These are phyloP conservation scores for Septoria linicola DNA, from an alignment of 2,329 filamentous ascomycete genomes.

Conservation along the genomic window DNA sequence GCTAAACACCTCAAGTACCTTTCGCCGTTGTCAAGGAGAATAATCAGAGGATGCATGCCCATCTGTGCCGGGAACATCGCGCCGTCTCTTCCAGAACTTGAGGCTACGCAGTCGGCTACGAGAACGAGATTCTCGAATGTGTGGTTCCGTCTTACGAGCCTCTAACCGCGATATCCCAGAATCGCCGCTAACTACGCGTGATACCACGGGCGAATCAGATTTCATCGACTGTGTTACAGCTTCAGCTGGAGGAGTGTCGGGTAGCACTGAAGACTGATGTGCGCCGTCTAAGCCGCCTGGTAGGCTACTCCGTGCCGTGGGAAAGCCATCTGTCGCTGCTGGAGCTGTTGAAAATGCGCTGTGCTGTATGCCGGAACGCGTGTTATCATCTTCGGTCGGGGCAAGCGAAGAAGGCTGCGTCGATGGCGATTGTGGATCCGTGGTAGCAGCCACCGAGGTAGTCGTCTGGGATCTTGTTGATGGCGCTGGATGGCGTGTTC, in stretches of 20 bases:
- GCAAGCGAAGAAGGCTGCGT: constrained; percentile 38
- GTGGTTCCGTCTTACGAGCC: constrained; percentile 18
- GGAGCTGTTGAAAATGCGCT: constrained; percentile 14
- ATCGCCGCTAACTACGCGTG: constrained; percentile 30
- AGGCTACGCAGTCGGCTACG: too few relatives aligned
- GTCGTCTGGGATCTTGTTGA: constrained; percentile 38
- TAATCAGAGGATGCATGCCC: too few relatives aligned
- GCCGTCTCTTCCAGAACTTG: too few relatives aligned
- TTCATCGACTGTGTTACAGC: constrained; percentile 18
- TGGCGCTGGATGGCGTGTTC: constrained; percentile 31
- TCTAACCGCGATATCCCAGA: constrained; percentile 18
- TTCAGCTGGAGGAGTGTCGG: constrained; percentile 25
- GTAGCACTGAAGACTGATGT: constrained; percentile 27
- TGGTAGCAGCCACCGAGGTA: constrained; percentile 35
- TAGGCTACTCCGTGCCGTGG: constrained; percentile 21
- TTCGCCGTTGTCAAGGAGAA: too few relatives aligned
- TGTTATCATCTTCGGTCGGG: constrained; percentile 31
- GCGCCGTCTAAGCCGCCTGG: constrained; percentile 26
- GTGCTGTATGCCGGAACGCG: constrained; percentile 15
- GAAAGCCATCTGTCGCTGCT: constrained; percentile 26
- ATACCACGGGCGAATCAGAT: constrained; percentile 27
- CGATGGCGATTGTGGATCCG: constrained; percentile 34
- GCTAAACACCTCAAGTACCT: too few relatives aligned
- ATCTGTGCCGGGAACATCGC: too few relatives aligned
- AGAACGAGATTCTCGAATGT: constrained; percentile 28